Base-by-base conservation (phyloP, 768 basidiomycete genomes). In the Artomyces pyxidatus region DNA sequence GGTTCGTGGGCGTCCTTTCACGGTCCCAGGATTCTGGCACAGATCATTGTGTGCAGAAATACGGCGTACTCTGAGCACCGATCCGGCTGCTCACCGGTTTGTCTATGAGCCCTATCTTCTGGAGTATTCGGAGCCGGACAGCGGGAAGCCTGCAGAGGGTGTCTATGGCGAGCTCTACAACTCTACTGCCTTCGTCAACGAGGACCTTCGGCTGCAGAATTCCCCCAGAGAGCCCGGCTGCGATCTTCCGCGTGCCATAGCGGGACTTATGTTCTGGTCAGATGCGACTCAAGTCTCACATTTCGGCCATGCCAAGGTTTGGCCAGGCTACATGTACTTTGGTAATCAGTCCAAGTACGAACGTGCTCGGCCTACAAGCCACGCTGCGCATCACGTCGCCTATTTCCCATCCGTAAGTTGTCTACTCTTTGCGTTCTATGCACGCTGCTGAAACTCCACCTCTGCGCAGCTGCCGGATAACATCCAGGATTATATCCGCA, bases 271-370 rank as follows among this genome's bases (percentile, higher is more conserved):
- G 26, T 23, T 28, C 19, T 43, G 42, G 42, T 68, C 65, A 0
- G 66, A 69, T 51, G 12, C 56, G 3, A 68, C 64, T 2, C 63
- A 64, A 9, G 48, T 69, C 1, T 51, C 65, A 4, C 39, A 52
- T 2, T 69, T 69, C 53, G 63, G 68, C 2, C 48, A 60, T 3
- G 56, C 58, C 17, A 48, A 45, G 21, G 41, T 53, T 1, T 75
- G 71, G 74, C 71, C 71, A 6, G 19, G 67, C 1, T 75, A 74
- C 50, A 39, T 66, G 2, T 68, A 48, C 44, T 61, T 71, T 21
- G 71, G 69, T 0, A 74, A 72, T 48, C 61, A 67, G 14, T 70
- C 70, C 0, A 77, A 76, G 54, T 73, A 72, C 42, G 48, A 60
- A 3, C 59, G 63, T 1, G 55, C 53, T 6, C 51, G 58, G 10